Percentiles rank a stretch among this genome's conserved stretches.
phyloP scores from a whole-genome alignment of 2,329 filamentous ascomycete genomes.

The Aspergillus aculeatus region DNA sequence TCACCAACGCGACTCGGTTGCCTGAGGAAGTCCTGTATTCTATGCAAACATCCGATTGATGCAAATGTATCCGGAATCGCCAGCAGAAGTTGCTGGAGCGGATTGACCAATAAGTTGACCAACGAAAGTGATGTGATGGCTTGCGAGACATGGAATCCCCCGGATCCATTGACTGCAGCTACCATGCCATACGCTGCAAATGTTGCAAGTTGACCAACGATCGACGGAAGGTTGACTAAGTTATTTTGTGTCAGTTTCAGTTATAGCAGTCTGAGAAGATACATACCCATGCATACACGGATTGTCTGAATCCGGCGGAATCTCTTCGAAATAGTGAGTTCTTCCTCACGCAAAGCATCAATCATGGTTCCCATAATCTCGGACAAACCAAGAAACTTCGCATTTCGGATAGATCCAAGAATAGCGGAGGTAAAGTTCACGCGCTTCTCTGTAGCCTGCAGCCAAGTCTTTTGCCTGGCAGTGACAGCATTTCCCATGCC shows the following conservation, averaged over 20 bases:
- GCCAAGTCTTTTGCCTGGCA: constrained; percentile 39
- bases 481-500: constrained; percentile 17
- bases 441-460: constrained; percentile 43
- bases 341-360: constrained; percentile 20
- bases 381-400: constrained; percentile 41
- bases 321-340: constrained; percentile 23
- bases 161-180: constrained; percentile 13
- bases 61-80: constrained; percentile 38
- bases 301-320: constrained; percentile 10
- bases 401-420: constrained; percentile 42
- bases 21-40: constrained; percentile 32
- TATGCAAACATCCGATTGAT: constrained; percentile 38
- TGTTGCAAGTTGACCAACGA: constrained; percentile 18
- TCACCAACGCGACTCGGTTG: constrained; percentile 17
- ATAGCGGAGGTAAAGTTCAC: constrained; percentile 42
- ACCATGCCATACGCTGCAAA: constrained; percentile 19
- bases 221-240: constrained; percentile 15
- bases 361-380: constrained; percentile 27
- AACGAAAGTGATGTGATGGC: constrained; percentile 43
- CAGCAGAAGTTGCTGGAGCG: constrained; percentile 38
- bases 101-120: constrained; percentile 38
- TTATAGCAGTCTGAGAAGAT: too few relatives aligned
- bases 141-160: constrained; percentile 33
- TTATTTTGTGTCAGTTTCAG: background rate
- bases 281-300: constrained; percentile 17